These are phyloP conservation scores for Tripidium arundinaceum DNA, from an alignment of 202 grass and related monocot species.

Conservation along the genomic window DNA sequence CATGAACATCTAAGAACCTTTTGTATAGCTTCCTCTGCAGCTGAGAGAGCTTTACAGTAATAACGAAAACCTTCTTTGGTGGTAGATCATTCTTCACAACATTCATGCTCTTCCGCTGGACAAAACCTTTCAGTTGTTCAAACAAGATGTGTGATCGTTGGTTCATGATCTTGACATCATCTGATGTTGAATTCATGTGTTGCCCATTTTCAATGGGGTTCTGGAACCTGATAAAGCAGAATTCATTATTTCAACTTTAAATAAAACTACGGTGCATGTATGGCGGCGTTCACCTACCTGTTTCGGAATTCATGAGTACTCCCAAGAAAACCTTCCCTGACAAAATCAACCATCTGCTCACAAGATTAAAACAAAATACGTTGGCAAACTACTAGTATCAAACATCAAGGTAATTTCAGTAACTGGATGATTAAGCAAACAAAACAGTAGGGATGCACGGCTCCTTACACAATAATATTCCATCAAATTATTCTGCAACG, in stretches of 20 bases:
- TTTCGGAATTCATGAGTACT: constrained; percentile 96
- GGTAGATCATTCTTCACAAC: constrained; percentile 98
- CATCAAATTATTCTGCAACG: constrained; percentile 98
- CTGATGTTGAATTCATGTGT: constrained; percentile 86
- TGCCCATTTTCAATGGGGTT: constrained; percentile 99
- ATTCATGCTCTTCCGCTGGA: constrained; percentile 94
- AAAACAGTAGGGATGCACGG: constrained; percentile 17
- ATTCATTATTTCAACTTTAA: constrained; percentile 7
- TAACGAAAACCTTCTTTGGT: constrained; percentile 96
- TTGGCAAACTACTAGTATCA: constrained; percentile 11
- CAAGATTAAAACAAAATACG: constrained; percentile 40
- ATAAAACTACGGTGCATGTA: background rate
- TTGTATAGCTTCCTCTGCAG: constrained; percentile 84
- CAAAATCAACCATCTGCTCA: constrained; percentile 99
- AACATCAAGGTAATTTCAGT: constrained; percentile 20
- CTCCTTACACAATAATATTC: constrained; percentile 97
- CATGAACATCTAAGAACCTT: constrained; percentile 92
- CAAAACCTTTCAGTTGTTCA: constrained; percentile 97
- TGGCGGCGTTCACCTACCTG: constrained; percentile 47
- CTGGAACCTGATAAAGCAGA: constrained; percentile 73
- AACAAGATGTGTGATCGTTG: constrained; percentile 94
- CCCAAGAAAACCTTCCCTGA: constrained; percentile 96
- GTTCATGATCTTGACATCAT: constrained; percentile 98
- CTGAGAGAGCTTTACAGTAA: constrained; percentile 91
- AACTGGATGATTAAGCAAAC: constrained; percentile 21